A percentile compares a stretch with the other conserved stretches of the same genome.
phyloP scores from a whole-genome alignment of 306 rosid species.

The barrel medic (Medicago truncatula) region DNA sequence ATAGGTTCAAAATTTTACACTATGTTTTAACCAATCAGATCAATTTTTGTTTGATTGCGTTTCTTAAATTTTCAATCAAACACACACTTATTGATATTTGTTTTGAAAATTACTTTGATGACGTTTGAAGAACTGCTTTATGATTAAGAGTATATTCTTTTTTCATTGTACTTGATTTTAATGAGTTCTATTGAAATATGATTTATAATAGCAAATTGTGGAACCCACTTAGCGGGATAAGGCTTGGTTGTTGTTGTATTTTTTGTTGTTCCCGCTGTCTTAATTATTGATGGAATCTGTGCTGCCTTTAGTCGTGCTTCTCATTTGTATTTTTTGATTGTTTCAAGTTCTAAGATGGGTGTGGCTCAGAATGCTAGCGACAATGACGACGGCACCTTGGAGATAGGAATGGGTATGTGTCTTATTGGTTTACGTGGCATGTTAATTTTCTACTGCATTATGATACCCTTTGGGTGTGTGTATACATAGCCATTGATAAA shows the following conservation, averaged over 20 bases:
- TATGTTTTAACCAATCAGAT: not conserved
- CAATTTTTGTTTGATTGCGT: not conserved
- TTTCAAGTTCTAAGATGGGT: constrained; percentile 68
- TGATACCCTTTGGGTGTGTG: not conserved
- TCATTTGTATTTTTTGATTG: constrained; percentile 30
- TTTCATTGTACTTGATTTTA: not conserved
- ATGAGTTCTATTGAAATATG: too few species aligned
- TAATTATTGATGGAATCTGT: constrained; percentile 19
- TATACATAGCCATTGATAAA: not conserved
- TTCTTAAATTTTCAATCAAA: not conserved
- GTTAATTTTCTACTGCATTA: constrained; percentile 22
- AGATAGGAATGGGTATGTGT: constrained; percentile 93
- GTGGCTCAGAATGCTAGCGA: constrained; percentile 60
- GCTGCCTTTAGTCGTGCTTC: constrained; percentile 8
- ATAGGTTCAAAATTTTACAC: not conserved
- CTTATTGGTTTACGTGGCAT: constrained; percentile 26
- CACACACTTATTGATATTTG: not conserved
- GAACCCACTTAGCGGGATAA: too few species aligned
- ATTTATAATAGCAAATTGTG: too few species aligned
- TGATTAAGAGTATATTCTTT: not conserved
- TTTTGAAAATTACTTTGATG: not conserved
- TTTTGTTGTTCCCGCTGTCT: constrained; percentile 11
- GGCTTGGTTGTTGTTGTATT: too few species aligned
- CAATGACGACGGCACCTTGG: constrained; percentile 78
- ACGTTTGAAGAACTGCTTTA: constrained; percentile 7